Evolutionary conservation across 2,329 filamentous ascomycete genomes (phyloP), one percentile per base, ranked within the genome.

Genomic region (Stromatinia cepivora): DNA sequence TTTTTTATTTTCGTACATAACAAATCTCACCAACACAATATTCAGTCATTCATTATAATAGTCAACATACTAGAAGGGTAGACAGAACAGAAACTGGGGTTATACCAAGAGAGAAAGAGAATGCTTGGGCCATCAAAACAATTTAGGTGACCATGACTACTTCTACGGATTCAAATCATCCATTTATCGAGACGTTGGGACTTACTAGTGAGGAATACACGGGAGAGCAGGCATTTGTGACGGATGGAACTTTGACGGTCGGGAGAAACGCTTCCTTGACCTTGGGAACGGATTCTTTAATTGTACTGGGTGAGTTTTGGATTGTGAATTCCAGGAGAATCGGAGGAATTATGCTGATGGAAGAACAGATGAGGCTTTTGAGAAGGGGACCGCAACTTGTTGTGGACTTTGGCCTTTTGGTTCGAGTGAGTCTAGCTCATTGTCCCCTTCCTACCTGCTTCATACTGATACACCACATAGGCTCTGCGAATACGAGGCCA

Each of bases 241-340:
- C 78, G 65, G 82, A 82, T 71, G 78, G 81, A 62, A 85, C 84
- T 53, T 79, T 88, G 69, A 77, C 80, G 62, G 84, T 90, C 25
- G 86, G 85, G 74, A 82, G 84, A 70, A 84, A 86, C 77, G 86
- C 86, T 15, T 87, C 84, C 36, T 80, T 91, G 63, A 89, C 86
- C 1, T 80, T 91, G 54, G 85, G 84, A 28, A 85, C 84, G 1
- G 87, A 90, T 74, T 83, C 86, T 42, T 81, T 90, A 64, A 82
- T 88, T 71, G 82, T 90, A 17, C 77, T 86, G 67, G 86, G 87
- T 88, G 81, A 70, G 80, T 54, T 45, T 5, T 0, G 2, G 9
- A 4, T 22, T 62, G 17, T n/a, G 28, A 15, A 25, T 65, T 39
- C 13, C 42, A 7, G 17, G 59, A 31, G 17, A n/a, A 70, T 25